phyloP scores from a whole-genome alignment of 2,329 filamentous ascomycete genomes.

The Talaromyces sp. region DNA sequence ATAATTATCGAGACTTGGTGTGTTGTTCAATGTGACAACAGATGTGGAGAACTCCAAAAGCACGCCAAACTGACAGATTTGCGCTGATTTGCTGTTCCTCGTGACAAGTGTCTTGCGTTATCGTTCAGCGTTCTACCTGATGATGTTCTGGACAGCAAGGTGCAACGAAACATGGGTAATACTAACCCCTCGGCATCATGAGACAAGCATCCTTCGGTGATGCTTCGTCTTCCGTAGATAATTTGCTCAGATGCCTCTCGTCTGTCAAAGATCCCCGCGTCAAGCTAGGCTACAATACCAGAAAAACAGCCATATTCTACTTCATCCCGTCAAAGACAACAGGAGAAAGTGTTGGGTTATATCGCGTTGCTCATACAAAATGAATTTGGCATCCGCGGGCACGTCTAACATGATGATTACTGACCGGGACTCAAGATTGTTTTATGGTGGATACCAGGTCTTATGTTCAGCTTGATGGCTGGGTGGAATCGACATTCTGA shows the following conservation, averaged over 20 bases:
- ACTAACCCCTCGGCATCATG: not conserved
- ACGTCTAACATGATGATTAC: not conserved
- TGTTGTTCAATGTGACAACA: not conserved
- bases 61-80: not conserved
- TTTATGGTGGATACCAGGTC: not conserved
- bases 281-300: not conserved
- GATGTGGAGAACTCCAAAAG: not conserved
- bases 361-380: not conserved
- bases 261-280: not conserved
- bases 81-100: not conserved
- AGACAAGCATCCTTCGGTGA: not conserved
- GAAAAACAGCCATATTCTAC: not conserved
- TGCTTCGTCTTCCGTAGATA: constrained; percentile 12
- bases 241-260: not conserved
- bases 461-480: not conserved
- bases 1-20: not conserved
- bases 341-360: not conserved
- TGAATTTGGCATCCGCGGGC: not conserved
- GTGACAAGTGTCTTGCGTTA: not conserved
- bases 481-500: not conserved
- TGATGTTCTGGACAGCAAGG: not conserved
- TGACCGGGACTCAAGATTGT: not conserved
- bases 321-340: not conserved
- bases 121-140: not conserved
- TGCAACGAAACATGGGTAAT: not conserved